Percentiles rank a stretch among this genome's conserved stretches.
These are phyloP conservation scores for Phoma sp. DNA, from an alignment of 2,329 filamentous ascomycete genomes.

Conservation along the genomic window DNA sequence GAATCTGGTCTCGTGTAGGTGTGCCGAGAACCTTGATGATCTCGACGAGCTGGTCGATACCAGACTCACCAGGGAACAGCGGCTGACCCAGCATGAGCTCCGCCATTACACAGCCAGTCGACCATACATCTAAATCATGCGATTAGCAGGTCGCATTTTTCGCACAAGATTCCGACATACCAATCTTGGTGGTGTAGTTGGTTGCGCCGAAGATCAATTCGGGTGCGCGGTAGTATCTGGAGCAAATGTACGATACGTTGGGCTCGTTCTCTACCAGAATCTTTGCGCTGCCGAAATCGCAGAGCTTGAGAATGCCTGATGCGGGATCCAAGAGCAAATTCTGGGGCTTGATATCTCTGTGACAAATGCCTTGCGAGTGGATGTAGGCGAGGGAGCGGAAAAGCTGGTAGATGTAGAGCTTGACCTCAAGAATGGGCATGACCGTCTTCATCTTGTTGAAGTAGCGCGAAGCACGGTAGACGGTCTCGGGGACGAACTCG, in stretches of 20 bases:
- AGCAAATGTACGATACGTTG: constrained; percentile 99
- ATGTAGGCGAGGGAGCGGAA: constrained; percentile 99
- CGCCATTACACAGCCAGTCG: constrained; percentile 98
- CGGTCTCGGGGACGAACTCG: constrained; percentile 97
- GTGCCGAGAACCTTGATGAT: constrained; percentile 99
- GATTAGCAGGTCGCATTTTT: constrained; percentile 26
- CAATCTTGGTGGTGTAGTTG: constrained; percentile 99
- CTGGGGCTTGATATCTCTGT: constrained; percentile 98
- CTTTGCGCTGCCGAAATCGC: constrained; percentile 98
- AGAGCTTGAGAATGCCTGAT: constrained; percentile 92
- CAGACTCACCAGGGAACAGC: constrained; percentile 96
- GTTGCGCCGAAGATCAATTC: constrained; percentile 98
- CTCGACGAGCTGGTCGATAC: constrained; percentile 97
- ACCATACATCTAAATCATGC: constrained; percentile 83
- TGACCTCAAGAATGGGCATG: constrained; percentile 98
- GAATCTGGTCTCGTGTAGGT: constrained; percentile 95
- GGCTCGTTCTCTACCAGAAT: constrained; percentile 98
- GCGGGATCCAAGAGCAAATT: constrained; percentile 92
- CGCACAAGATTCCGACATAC: constrained; percentile 61
- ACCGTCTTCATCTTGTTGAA: constrained; percentile 99
- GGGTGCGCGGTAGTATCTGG: constrained; percentile 95
- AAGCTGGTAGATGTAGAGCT: constrained; percentile 99
- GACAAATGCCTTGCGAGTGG: constrained; percentile 98
- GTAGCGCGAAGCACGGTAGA: constrained; percentile 96
- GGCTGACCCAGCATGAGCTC: constrained; percentile 99